phyloP scores from a whole-genome alignment of 768 basidiomycete species.

The Obba rivulosa region DNA sequence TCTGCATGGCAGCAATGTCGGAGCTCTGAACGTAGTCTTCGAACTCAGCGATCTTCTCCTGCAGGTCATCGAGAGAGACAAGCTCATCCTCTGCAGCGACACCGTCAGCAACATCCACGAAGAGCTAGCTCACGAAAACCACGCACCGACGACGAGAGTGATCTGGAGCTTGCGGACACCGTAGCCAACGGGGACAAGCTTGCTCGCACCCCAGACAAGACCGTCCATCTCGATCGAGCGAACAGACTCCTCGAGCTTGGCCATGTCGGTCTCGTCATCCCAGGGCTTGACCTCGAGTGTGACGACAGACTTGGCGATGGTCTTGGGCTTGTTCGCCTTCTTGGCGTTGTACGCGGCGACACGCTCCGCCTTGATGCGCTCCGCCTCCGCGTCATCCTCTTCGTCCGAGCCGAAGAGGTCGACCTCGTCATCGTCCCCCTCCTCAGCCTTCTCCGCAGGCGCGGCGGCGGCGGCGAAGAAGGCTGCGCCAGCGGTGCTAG shows the following conservation, averaged over 20 bases:
- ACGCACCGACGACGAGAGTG: slow-evolving; percentile 44
- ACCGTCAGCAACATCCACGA: too few species aligned
- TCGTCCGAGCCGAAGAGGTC: slow-evolving; percentile 70
- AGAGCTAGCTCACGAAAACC: background rate
- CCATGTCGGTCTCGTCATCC: slow-evolving; percentile 99
- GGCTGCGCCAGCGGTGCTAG: slow-evolving; percentile 74
- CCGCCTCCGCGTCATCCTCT: slow-evolving; percentile 44
- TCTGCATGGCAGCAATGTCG: slow-evolving; percentile 93
- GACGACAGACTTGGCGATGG: slow-evolving; percentile 93
- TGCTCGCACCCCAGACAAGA: slow-evolving; percentile 93
- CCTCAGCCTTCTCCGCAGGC: slow-evolving; percentile 34
- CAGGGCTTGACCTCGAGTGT: slow-evolving; percentile 98
- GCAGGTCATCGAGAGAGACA: slow-evolving; percentile 87
- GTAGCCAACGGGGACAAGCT: slow-evolving; percentile 89
- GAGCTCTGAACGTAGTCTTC: slow-evolving; percentile 89
- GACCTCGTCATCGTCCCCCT: slow-evolving; percentile 46
- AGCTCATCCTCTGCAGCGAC: slow-evolving; percentile 80
- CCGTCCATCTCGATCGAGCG: slow-evolving; percentile 85
- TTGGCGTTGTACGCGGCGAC: slow-evolving; percentile 89
- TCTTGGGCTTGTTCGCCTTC: slow-evolving; percentile 89
- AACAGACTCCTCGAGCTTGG: slow-evolving; percentile 72
- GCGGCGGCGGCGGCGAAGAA: slow-evolving; percentile 52
- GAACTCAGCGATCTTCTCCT: slow-evolving; percentile 82
- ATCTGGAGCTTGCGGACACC: slow-evolving; percentile 91
- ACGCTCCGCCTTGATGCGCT: slow-evolving; percentile 75